Conservation (phyloP, 2,329 filamentous ascomycete genomes). For the Paracoccidioides brasiliensis region DNA sequence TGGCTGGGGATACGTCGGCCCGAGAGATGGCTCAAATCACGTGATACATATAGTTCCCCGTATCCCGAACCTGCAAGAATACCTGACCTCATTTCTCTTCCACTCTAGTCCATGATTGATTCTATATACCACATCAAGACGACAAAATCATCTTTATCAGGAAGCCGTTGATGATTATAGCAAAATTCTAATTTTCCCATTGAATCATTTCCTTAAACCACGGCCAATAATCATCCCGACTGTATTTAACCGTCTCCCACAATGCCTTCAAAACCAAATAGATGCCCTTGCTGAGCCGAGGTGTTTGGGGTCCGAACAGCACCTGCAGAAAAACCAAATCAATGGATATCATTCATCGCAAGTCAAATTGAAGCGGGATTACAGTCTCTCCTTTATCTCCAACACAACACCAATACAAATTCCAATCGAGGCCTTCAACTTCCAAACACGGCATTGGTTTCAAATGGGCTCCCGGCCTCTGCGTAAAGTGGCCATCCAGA, state of each 20-base stretch:
- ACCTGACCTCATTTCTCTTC: no score
- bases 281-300: neutral
- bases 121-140: no score
- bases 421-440: neutral
- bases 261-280: conserved; percentile 1
- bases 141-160: no score
- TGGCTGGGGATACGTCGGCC: no score
- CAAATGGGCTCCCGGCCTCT: neutral
- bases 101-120: no score
- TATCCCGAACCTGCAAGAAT: no score
- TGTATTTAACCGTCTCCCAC: neutral
- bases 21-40: no score
- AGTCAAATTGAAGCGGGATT: neutral
- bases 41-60: no score
- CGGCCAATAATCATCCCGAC: neutral
- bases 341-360: neutral
- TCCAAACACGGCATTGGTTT: conserved; percentile 3
- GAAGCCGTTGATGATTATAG: no score
- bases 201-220: neutral
- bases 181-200: neutral
- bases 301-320: neutral
- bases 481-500: neutral
- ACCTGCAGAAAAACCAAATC: neutral
- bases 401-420: conserved; percentile 2
- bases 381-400: neutral